A percentile compares a stretch with the other conserved stretches of the same genome.
These are phyloP conservation scores for Pestalotiopsis sp. DNA, from an alignment of 2,329 filamentous ascomycete genomes.

Conservation along the genomic window DNA sequence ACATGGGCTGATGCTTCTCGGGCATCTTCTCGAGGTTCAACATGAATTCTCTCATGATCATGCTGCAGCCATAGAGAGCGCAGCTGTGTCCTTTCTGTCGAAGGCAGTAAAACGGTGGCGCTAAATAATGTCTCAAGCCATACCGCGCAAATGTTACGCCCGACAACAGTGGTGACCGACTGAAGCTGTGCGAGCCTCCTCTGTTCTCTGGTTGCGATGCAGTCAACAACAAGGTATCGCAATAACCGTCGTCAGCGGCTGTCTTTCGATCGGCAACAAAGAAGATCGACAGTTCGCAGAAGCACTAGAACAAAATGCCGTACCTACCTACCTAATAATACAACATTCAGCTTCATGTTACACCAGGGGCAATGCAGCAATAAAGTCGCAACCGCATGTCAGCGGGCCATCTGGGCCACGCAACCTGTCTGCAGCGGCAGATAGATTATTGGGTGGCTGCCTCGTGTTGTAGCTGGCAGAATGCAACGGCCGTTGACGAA, in stretches of 20 bases:
- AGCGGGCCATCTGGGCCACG: background rate
- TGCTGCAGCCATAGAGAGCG: too few relatives aligned
- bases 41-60: too few relatives aligned
- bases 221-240: background rate
- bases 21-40: too few relatives aligned
- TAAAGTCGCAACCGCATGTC: background rate
- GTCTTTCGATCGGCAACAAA: background rate
- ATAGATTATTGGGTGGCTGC: background rate
- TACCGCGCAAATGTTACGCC: background rate
- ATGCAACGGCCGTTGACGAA: background rate
- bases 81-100: background rate
- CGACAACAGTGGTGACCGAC: background rate
- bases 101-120: background rate
- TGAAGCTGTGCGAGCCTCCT: background rate
- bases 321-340: background rate
- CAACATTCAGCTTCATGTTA: background rate
- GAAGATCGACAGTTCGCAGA: background rate
- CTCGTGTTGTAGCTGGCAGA: background rate
- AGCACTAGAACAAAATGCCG: background rate
- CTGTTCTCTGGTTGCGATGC: background rate
- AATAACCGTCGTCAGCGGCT: background rate
- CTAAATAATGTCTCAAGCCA: background rate
- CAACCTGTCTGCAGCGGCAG: background rate
- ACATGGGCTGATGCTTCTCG: too few relatives aligned
- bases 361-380: background rate